Evolutionary conservation across 2,329 filamentous ascomycete species (phyloP).

Genomic region (Paecilomyces formosus): DNA sequence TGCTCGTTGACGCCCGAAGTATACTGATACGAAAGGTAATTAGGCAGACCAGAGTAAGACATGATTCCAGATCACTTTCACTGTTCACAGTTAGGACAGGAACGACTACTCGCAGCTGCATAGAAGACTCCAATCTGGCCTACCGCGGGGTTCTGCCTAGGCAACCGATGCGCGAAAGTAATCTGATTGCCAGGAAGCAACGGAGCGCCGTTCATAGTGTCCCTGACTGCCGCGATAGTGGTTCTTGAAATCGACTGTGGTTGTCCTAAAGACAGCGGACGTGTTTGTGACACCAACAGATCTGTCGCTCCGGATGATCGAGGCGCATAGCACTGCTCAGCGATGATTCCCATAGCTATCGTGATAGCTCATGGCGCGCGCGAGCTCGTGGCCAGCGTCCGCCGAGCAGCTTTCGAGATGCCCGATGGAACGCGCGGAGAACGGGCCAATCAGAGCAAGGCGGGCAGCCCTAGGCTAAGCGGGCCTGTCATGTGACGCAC

Average conservation of each 20-base stretch:
- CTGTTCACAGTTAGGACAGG: background rate
- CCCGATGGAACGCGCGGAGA: background rate
- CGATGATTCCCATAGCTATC: background rate
- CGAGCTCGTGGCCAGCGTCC: background rate
- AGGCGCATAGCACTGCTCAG: background rate
- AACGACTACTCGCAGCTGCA: background rate
- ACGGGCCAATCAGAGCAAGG: slow-evolving; percentile 8
- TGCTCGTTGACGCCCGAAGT: slow-evolving; percentile 4
- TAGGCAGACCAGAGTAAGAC: slow-evolving; percentile 9
- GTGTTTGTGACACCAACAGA: too few species aligned
- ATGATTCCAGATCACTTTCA: slow-evolving; percentile 2
- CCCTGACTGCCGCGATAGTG: background rate
- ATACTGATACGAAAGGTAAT: slow-evolving; percentile 8
- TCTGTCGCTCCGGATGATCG: background rate
- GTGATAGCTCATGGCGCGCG: background rate
- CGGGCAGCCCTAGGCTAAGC: slow-evolving; percentile 12
- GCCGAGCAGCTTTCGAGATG: background rate
- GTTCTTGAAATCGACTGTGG: background rate
- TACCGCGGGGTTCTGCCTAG: background rate
- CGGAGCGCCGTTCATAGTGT: background rate
- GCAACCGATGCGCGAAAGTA: background rate
- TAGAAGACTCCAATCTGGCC: background rate
- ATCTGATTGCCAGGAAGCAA: background rate
- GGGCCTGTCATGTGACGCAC: slow-evolving; percentile 24
- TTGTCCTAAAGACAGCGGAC: background rate